These are phyloP conservation scores for Aspergillus ostianus DNA, from an alignment of 495 filamentous ascomycete species.

Conservation along the genomic window DNA sequence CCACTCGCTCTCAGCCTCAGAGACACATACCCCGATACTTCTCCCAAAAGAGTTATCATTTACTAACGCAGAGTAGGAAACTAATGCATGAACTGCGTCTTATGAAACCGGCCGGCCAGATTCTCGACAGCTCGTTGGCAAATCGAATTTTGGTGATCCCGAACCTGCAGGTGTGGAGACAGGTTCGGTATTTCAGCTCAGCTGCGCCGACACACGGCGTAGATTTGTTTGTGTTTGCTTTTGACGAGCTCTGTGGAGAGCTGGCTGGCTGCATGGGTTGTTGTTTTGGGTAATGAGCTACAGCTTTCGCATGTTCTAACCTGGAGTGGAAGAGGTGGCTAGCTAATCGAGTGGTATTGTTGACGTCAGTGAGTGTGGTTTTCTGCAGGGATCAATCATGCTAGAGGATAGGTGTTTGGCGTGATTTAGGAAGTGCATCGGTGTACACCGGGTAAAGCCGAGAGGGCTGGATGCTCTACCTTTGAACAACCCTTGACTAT, in stretches of 20 bases:
- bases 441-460: no score
- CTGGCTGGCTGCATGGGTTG: neutral
- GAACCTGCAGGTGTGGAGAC: neutral
- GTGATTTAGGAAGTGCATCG: no score
- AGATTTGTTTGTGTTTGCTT: neutral
- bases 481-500: no score
- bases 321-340: no score
- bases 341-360: no score
- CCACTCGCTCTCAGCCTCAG: neutral
- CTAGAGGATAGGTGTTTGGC: no score
- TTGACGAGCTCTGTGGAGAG: neutral
- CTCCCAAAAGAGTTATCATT: neutral
- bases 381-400: no score
- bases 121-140: neutral
- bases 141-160: neutral
- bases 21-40: neutral
- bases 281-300: neutral
- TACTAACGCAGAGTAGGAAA: neutral
- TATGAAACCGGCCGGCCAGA: neutral
- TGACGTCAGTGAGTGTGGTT: no score
- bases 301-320: neutral
- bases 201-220: neutral
- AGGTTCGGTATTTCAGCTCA: neutral
- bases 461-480: no score
- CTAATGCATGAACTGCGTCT: neutral